These are phyloP conservation scores for Penicillium dipodomyicola DNA, from an alignment of 495 filamentous ascomycete genomes.

Conservation along the genomic window DNA sequence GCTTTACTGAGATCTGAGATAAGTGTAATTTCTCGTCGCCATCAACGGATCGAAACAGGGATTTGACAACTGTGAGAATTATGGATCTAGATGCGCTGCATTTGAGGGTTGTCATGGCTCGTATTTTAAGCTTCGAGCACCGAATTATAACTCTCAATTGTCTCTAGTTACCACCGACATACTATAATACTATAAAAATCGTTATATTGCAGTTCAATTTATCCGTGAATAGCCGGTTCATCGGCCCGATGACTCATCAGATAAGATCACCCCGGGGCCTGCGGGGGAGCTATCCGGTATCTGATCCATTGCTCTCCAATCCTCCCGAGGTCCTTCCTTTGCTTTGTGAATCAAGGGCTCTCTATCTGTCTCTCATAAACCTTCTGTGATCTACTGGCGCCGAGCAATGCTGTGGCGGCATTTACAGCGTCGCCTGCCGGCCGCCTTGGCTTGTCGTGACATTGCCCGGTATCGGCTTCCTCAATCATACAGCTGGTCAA, in stretches of 20 bases:
- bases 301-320: constrained; percentile 15
- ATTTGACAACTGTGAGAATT: constrained; percentile 34
- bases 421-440: constrained; percentile 19
- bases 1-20: constrained; percentile 51
- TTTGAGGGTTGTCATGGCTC: neutral
- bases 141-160: neutral
- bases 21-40: constrained; percentile 31
- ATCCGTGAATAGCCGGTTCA: neutral
- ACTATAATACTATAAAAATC: no score
- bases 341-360: neutral
- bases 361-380: constrained; percentile 4
- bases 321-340: neutral
- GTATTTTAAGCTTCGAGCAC: neutral
- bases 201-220: neutral
- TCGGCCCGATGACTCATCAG: constrained; percentile 26
- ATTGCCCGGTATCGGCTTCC: constrained; percentile 21
- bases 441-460: constrained; percentile 17
- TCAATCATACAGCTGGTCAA: constrained; percentile 5
- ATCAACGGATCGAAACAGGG: constrained; percentile 42
- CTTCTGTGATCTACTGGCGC: neutral
- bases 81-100: constrained; percentile 1
- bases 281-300: constrained; percentile 34
- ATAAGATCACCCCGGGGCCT: constrained; percentile 23
- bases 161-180: constrained; percentile 11
- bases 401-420: constrained; percentile 26